Percentiles rank a stretch among this genome's conserved stretches.
Conservation (phyloP, 1,284 basidiomycete genomes). For the Schizophyllum amplum region DNA sequence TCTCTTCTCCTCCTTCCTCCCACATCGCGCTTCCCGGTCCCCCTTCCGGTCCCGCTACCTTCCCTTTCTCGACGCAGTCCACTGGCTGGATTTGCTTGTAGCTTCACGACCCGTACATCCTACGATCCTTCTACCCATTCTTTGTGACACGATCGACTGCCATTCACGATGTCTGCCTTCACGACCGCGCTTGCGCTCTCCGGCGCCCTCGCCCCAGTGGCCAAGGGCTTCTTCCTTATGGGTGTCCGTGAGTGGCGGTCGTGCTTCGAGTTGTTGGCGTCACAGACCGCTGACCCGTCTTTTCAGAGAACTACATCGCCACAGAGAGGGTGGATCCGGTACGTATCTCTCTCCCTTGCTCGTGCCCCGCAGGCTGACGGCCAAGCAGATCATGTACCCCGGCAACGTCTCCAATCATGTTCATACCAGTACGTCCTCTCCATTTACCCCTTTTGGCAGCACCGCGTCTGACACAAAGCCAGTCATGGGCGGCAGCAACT, state of each 20-base stretch:
- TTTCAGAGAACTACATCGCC: background rate
- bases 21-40: background rate
- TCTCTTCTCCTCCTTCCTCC: background rate
- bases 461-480: background rate
- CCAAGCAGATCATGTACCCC: constrained; percentile 11
- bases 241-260: background rate
- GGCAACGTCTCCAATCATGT: constrained; percentile 31
- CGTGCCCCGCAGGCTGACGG: background rate
- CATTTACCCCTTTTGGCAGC: background rate
- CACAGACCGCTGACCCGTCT: background rate
- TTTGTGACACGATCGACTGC: background rate
- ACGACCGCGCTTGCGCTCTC: background rate
- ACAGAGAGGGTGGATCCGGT: background rate
- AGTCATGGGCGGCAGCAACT: constrained; percentile 37
- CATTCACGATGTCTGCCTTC: background rate
- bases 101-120: background rate
- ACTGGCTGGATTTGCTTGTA: background rate
- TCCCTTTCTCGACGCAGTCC: background rate
- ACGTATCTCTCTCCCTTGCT: background rate
- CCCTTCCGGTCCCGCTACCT: background rate
- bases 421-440: constrained; percentile 24
- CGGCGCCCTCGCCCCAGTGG: background rate
- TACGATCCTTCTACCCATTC: background rate
- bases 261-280: background rate
- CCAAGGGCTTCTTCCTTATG: background rate